Conservation (phyloP, 2,329 filamentous ascomycete species). For the Alternaria brassicae region DNA sequence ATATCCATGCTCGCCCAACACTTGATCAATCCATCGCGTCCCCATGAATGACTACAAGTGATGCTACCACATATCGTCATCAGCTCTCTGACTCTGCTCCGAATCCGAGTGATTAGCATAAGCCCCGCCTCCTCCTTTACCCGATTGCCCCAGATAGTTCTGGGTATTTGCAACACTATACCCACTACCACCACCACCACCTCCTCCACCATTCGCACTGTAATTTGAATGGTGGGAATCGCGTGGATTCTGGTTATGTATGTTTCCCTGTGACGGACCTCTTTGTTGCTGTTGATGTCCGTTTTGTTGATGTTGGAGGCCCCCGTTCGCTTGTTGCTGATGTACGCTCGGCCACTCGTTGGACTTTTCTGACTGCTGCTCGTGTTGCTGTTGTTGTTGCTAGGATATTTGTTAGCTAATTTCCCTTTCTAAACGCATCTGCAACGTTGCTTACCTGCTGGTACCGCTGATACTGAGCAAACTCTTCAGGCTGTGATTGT, state of each 20-base stretch:
- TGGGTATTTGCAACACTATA: slow-evolving; percentile 50
- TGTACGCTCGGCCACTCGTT: slow-evolving; percentile 33
- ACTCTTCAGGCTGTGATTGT: slow-evolving; percentile 48
- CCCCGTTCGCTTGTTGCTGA: slow-evolving; percentile 23
- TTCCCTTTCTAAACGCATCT: no score
- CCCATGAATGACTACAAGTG: background rate
- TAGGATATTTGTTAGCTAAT: slow-evolving; percentile 7
- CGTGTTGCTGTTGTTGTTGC: slow-evolving; percentile 32
- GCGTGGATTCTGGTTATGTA: slow-evolving; percentile 34
- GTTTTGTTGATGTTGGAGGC: slow-evolving; percentile 19
- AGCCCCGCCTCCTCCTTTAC: slow-evolving; percentile 30
- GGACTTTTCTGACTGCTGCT: slow-evolving; percentile 27
- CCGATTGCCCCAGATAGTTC: slow-evolving; percentile 44
- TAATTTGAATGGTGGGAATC: slow-evolving; percentile 46
- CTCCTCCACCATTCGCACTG: slow-evolving; percentile 28
- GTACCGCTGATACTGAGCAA: slow-evolving; percentile 50
- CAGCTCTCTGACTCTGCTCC: slow-evolving; percentile 38
- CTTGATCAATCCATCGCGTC: background rate
- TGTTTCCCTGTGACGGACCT: background rate
- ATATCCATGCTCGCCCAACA: background rate
- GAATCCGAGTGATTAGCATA: slow-evolving; percentile 41
- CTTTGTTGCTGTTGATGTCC: slow-evolving; percentile 9
- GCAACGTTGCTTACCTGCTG: slow-evolving; percentile 40
- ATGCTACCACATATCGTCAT: slow-evolving; percentile 51
- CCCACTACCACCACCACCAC: slow-evolving; percentile 27